Conservation (phyloP, 345 rosid species). For the Heritiera fomes region DNA sequence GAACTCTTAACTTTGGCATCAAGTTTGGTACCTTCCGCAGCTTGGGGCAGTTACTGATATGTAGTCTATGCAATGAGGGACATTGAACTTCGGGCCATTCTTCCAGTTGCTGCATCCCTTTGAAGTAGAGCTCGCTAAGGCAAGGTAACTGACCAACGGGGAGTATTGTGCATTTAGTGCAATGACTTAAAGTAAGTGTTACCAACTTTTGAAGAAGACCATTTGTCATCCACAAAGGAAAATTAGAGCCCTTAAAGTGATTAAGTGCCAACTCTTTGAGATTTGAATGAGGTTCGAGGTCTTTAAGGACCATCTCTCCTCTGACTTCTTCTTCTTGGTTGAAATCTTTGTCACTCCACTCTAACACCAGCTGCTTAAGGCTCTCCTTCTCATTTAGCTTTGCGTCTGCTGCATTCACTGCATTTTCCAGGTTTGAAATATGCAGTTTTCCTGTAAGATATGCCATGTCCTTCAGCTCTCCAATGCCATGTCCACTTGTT, state of each 20-base stretch:
- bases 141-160: not conserved
- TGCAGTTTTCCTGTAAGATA: slow-evolving; percentile 24
- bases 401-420: slow-evolving; percentile 19
- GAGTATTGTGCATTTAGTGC: slow-evolving; percentile 23
- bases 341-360: slow-evolving; percentile 20
- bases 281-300: slow-evolving; percentile 11
- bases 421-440: slow-evolving; percentile 27
- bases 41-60: not conserved
- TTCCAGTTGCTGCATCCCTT: slow-evolving; percentile 17
- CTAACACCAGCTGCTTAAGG: slow-evolving; percentile 23
- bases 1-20: too few species aligned
- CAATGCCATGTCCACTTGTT: slow-evolving; percentile 18
- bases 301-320: not conserved
- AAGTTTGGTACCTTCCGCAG: not conserved
- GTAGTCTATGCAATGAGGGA: not conserved
- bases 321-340: slow-evolving; percentile 8
- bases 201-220: slow-evolving; percentile 9
- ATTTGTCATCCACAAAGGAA: slow-evolving; percentile 28
- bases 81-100: not conserved
- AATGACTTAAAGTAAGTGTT: slow-evolving; percentile 15
- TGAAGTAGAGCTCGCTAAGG: slow-evolving; percentile 16
- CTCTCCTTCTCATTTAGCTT: slow-evolving; percentile 16
- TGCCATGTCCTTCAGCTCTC: slow-evolving; percentile 2
- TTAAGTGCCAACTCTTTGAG: slow-evolving; percentile 18
- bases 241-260: slow-evolving; percentile 11